Evolutionary conservation across 306 rosid species (phyloP), one percentile per base, ranked within the genome.

Genomic region (Dryas octopetala): DNA sequence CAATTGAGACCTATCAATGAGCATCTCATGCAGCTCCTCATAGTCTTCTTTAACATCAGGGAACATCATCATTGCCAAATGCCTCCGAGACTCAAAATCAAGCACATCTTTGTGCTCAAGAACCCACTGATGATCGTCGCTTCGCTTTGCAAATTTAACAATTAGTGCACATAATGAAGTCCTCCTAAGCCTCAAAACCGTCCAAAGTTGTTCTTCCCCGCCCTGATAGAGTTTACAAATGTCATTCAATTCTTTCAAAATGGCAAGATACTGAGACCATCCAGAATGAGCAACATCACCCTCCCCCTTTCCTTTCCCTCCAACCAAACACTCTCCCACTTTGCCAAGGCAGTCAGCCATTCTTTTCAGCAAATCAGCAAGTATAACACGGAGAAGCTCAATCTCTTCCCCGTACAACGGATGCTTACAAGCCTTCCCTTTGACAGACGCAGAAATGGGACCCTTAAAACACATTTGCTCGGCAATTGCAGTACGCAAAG

Each of bases 21-120:
- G 87, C 90, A 91, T 89, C 80, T 93, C 93, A 74, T 89, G 98
- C 84, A 90, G 65, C 70, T 79, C 89, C 70, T 82, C 90, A 16
- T 83, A 88, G 62, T 84, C 93, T 71, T 93, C 89, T 47, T 73
- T 81, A n/a, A 76, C 80, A 47, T 74, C 83, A 6, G 96, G 91
- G 84, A 93, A 93, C 84, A 88, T 70, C 87, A 85, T 79, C 90
- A 89, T 80, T 0, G 82, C 89, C 79, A 93, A 81, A 85, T 89
- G 97, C 84, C 96, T 89, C 85, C 97, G 87, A 13, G 90, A 74
- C 55, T 84, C 89, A 55, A 83, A 93, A 85, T 85, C 75, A 7
- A 83, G 87, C 49, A 85, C 83, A 59, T 82, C 80, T 82, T 77
- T 88, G 68, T 87, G 84, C 74, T 78, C 71, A 64, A 88, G 85